Evolutionary conservation across 164 flowering plant genomes (phyloP), one percentile per base, ranked within the genome.

Genomic region (Annona cherimola): DNA sequence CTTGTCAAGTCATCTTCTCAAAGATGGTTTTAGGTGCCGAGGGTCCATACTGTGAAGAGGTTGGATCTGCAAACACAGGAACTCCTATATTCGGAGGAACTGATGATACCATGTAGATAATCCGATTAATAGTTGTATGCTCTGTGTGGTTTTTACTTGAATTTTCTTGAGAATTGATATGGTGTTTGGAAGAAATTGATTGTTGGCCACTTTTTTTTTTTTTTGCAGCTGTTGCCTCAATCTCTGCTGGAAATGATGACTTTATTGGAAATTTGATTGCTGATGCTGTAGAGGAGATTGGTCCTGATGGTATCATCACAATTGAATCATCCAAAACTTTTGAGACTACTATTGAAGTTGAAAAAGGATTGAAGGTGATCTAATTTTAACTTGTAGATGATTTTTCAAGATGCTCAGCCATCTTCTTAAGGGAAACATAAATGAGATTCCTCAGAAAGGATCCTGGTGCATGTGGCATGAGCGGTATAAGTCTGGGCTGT

Each of bases 171-270:
- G 26, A 12, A 19, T 61, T 20, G 26, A 45, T 43, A 7, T 44
- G 50, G 40, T 39, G 16, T 43, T 11, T 50, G 44, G 64, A 43
- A 55, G 61, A 62, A 64, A 75, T 61, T 41, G 57, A 50, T 50
- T 7, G 57, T 50, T 26, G 35, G 35, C 35, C 42, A 39, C 42
- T 64, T 61, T 26, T 26, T 26, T 26, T 26, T 26, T 46, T 45
- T 78, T 67, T 61, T 76, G 63, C 90, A 95, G 98, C 97, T 66
- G 90, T 95, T 75, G 99, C 99, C 68, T 83, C 99, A 44, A 79
- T 95, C 55, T 84, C 97, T 80, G 90, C 96, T 80, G 99, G 99
- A 71, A 95, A 95, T 81, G 96, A 94, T 84, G 94, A 91, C 59
- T 85, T 82, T 71, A 69, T 93, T 68, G 99, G 99, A 20, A 80